Base-by-base conservation (phyloP, 306 rosid genomes). In the Lotus japonicus region DNA sequence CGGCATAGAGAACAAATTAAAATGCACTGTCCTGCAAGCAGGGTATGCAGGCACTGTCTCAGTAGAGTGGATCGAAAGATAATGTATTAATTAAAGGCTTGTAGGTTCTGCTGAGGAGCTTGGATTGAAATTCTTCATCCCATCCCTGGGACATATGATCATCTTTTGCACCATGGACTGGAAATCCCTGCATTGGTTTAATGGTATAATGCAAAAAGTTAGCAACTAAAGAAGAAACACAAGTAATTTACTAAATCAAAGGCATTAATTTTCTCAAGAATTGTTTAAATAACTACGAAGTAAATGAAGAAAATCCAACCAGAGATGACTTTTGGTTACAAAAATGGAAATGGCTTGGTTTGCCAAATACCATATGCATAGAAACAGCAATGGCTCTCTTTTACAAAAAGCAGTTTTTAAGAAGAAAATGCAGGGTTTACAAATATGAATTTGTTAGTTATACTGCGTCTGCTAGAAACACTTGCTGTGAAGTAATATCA, bases 141-240 rank as follows among this genome's bases (percentile, higher is more conserved):
- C 95, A 38, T 83, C 84, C 69, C 75, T 77, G 3, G 86, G 87
- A 70, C 83, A 70, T 66, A 88, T 71, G 44, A 82, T 63, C 72
- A 88, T 72, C 81, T 64, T 84, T 49, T 65, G 81, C 26, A 74
- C 95, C 72, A 38, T 65, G 38, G 75, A 54, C 68, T 49, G 77
- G 72, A 88, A 88, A 66, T 74, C 80, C 54, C 95, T 88, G 86
- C 94, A 74, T 31, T 31, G 38, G 55, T 53, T 48, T 53, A 16
- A 46, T 55, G 33, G 12, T 16, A 50, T 17, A 62, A 49, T 31
- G 17, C 15, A 21, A 73, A 26, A 11, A 74, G 44, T 56, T 33
- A 75, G 70, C 50, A 18, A 12, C 14, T 28, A 16, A 12, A 56
- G 8, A 11, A 31, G 7, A 39, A 43, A 8, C n/a, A 26, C 9